Evolutionary conservation across 177 flowering plant species (phyloP).

Genomic region (Vitis hybrid): DNA sequence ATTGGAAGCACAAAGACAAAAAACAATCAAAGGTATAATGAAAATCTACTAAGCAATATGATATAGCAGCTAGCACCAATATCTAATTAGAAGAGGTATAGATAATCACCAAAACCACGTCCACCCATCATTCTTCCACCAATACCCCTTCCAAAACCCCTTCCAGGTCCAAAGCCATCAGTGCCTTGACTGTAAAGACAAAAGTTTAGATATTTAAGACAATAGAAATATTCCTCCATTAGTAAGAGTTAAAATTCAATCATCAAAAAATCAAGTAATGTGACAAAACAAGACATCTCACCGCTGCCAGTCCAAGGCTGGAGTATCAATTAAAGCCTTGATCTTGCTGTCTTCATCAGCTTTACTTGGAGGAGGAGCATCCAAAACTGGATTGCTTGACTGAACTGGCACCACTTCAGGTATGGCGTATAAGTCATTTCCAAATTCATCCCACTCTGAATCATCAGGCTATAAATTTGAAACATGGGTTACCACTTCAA

Average conservation of each 20-base stretch:
- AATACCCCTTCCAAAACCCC: constrained; percentile 91
- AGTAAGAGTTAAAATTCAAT: not conserved
- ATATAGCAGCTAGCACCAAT: too few species aligned
- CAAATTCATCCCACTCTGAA: constrained; percentile 94
- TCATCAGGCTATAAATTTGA: constrained; percentile 56
- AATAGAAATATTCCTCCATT: not conserved
- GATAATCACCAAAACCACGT: constrained; percentile 77
- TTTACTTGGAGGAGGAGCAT: constrained; percentile 59
- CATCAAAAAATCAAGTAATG: not conserved
- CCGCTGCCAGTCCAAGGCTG: constrained; percentile 94
- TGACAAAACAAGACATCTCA: constrained; percentile 30
- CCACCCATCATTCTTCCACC: constrained; percentile 88
- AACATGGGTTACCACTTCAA: not conserved
- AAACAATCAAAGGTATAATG: not conserved
- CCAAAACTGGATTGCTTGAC: constrained; percentile 44
- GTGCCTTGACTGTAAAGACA: constrained; percentile 54
- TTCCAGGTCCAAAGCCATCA: constrained; percentile 71
- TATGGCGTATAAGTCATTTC: constrained; percentile 84
- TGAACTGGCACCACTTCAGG: constrained; percentile 67
- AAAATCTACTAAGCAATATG: too few species aligned
- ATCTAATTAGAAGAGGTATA: not conserved
- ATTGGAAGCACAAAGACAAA: not conserved
- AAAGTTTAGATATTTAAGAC: not conserved
- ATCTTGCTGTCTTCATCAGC: constrained; percentile 94
- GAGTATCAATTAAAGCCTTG: constrained; percentile 82